Base-by-base conservation (phyloP, 768 basidiomycete genomes). In the Trametes meyenii region DNA sequence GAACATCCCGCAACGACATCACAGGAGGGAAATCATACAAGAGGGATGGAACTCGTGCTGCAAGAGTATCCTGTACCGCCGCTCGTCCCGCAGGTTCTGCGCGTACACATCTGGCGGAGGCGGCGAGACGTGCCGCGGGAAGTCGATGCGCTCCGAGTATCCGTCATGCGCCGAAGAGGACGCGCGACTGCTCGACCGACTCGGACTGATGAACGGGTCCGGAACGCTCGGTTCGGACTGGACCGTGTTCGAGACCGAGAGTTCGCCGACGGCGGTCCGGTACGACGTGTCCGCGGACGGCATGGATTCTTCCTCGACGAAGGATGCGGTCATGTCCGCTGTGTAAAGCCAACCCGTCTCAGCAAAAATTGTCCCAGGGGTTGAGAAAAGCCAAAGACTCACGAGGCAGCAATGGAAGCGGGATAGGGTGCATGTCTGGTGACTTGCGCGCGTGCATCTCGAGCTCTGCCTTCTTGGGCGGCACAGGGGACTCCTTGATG, bases 31-130 rank as follows among this genome's bases (percentile, higher is more conserved):
- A 40, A 11, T 52, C 87, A 66, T 67, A 90, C 90, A 68, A 14
- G 86, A 84, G 21, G 82, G 79, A 70, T 94, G 86, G 73, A 86
- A 92, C 24, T 82, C 77, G 62, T 93, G 92, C 44, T 78, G 80
- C 49, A 88, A 73, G 56, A 88, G 74, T 61, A 88, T 76, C 33
- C 91, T 76, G 70, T 92, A 94, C 60, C 84, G 78, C 61, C 85
- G 76, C 74, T 93, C 92, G 59, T 88, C 80, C 63, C 77, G 77
- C 44, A 76, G 63, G 61, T 17, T 77, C 75, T 49, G 66, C 1
- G 62, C 62, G 3, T 51, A 59, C 56, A 54, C 58, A 29, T 67
- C 67, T 7, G 55, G 57, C 6, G 64, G 64, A 35, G 64, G 64
- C 5, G 67, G 67, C 43, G 67, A 67, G 29, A 61, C 58, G 48